Evolutionary conservation across 768 basidiomycete species (phyloP).

Genomic region (Tylopilus sp.): DNA sequence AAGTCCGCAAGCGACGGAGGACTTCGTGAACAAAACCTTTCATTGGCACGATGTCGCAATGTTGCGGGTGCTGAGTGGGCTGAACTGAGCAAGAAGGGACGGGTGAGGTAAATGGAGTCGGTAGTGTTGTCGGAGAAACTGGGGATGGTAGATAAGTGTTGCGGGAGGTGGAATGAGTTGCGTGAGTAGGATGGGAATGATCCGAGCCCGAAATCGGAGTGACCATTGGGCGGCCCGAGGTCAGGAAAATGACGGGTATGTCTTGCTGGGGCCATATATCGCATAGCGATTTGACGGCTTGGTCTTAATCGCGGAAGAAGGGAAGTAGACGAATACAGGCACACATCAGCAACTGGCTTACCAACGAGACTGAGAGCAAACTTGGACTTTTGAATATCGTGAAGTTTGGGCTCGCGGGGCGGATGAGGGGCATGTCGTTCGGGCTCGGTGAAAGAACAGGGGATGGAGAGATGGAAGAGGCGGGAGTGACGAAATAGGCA

Average conservation of each 20-base stretch:
- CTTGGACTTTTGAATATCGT: slow-evolving; percentile 55
- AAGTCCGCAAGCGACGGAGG: slow-evolving; percentile 80
- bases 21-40: slow-evolving; percentile 86
- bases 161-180: slow-evolving; percentile 12
- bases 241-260: slow-evolving; percentile 58
- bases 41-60: slow-evolving; percentile 50
- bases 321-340: slow-evolving; percentile 8
- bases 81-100: slow-evolving; percentile 27
- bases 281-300: slow-evolving; percentile 71
- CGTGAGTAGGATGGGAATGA: slow-evolving; percentile 1
- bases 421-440: slow-evolving; percentile 34
- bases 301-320: slow-evolving; percentile 45
- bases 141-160: slow-evolving; percentile 53
- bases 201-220: slow-evolving; percentile 11
- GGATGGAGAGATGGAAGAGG: slow-evolving; percentile 46
- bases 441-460: slow-evolving; percentile 36
- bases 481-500: slow-evolving; percentile 54
- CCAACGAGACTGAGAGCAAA: slow-evolving; percentile 69
- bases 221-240: slow-evolving; percentile 31
- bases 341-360: slow-evolving; percentile 37
- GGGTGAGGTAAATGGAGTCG: slow-evolving; percentile 28
- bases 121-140: slow-evolving; percentile 46
- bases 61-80: slow-evolving; percentile 11
- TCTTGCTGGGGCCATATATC: slow-evolving; percentile 81
- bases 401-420: slow-evolving; percentile 35